Evolutionary conservation across 257 asterid species (phyloP), one percentile per base, ranked within the genome.

Genomic region (Jasminum sambac): DNA sequence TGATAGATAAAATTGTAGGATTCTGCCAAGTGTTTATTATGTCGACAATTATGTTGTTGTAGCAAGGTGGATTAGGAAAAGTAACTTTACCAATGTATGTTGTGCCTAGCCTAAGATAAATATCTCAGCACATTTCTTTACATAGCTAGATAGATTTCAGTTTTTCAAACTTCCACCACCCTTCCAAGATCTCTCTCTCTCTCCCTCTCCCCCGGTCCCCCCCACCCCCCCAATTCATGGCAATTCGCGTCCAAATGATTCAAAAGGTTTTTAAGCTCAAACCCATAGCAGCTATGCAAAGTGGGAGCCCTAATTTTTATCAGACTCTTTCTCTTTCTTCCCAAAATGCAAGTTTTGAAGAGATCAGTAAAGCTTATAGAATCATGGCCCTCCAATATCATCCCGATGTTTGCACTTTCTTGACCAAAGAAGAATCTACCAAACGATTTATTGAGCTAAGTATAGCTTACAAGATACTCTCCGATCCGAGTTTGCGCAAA

Each of bases 361-460:
- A 85, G 73, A 83, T 85, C 12, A 83, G 83, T 74, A 85, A 63
- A 81, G 88, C 90, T 34, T 85, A 80, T 48, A 78, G 81, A 75
- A 65, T 67, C 39, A 77, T 74, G 80, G 85, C 87, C 58, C 84
- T 75, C 62, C 79, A 73, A 58, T 77, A 73, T 62, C 90, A 86
- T 66, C 90, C 90, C 1, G 90, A 86, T 70, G 78, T 69, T 37
- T 77, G 82, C 42, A n/a, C 41, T 19, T 12, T 43, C 11, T 66
- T 77, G 0, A 59, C 64, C 0, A 77, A 79, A 63, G 81, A 77
- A 59, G 90, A 86, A 48, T 81, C 83, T 0, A 77, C 85, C 7
- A 68, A 60, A 46, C 69, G 76, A 24, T 85, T 85, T 43, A 69
- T 85, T 39, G 82, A 79, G 82, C 16, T 85, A 13, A 73, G 80